Percentiles rank a stretch among this genome's conserved stretches.
Conservation (phyloP, 2,329 filamentous ascomycete genomes). For the Xylariaceae sp. region DNA sequence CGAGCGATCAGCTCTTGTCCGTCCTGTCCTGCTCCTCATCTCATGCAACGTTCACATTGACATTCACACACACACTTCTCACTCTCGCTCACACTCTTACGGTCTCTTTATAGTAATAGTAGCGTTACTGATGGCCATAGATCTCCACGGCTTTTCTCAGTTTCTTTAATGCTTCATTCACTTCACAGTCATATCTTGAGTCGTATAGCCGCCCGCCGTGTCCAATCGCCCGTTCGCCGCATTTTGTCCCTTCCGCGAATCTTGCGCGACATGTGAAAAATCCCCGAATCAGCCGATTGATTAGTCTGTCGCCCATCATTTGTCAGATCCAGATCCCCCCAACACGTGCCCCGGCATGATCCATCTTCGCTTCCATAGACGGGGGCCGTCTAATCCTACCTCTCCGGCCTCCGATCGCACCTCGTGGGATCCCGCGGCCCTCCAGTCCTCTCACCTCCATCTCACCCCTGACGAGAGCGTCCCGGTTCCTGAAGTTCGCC, state of each 20-base stretch:
- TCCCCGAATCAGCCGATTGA: not conserved
- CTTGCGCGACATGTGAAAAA: constrained; percentile 1
- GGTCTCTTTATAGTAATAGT: not conserved
- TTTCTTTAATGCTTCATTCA: not conserved
- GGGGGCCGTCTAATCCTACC: constrained; percentile 50
- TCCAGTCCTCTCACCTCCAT: constrained; percentile 40
- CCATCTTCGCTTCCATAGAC: constrained; percentile 54
- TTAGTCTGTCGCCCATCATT: not conserved
- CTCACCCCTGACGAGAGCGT: constrained; percentile 40
- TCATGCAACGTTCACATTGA: not conserved
- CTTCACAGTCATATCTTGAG: not conserved
- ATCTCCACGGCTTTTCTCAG: not conserved
- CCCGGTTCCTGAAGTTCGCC: constrained; percentile 43
- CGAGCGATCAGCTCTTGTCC: not conserved
- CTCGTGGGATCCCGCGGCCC: constrained; percentile 36
- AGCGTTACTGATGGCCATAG: not conserved
- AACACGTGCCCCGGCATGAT: constrained; percentile 37
- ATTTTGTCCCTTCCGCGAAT: not conserved
- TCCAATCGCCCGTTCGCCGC: not conserved
- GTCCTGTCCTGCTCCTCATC: not conserved
- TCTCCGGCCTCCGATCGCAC: constrained; percentile 47
- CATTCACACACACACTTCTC: not conserved
- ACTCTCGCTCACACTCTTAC: not conserved
- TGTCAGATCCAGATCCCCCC: not conserved
- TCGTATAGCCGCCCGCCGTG: not conserved